phyloP scores from a whole-genome alignment of 768 basidiomycete genomes.

The Amanita rubescens region DNA sequence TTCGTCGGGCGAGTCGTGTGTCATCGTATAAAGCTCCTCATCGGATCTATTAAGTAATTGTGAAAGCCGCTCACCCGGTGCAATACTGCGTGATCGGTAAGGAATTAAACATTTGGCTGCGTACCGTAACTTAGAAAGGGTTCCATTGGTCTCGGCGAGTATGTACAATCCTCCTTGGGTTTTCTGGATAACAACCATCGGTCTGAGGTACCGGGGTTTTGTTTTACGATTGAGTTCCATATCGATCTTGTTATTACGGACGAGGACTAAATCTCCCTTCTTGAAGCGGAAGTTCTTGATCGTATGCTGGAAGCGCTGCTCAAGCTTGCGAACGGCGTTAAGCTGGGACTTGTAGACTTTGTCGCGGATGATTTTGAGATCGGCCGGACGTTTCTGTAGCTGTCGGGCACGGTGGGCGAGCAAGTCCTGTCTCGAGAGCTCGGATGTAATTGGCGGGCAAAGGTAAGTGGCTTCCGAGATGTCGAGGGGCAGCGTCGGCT shows the following conservation, averaged over 20 bases:
- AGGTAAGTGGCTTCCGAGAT: slow-evolving; percentile 16
- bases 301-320: slow-evolving; percentile 11
- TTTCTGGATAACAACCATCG: slow-evolving; percentile 23
- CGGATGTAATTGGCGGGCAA: background rate
- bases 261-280: slow-evolving; percentile 25
- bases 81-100: too few relatives aligned
- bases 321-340: slow-evolving; percentile 17
- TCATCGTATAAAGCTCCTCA: too few relatives aligned
- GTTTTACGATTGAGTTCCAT: slow-evolving; percentile 6
- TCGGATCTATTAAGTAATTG: too few relatives aligned
- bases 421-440: background rate
- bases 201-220: slow-evolving; percentile 30
- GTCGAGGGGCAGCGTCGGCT: slow-evolving; percentile 27
- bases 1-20: too few relatives aligned
- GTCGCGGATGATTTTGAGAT: slow-evolving; percentile 14
- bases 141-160: slow-evolving; percentile 23
- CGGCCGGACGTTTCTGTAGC: slow-evolving; percentile 17
- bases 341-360: slow-evolving; percentile 13
- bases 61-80: too few relatives aligned
- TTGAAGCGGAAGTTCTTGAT: slow-evolving; percentile 19
- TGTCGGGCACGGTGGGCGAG: slow-evolving; percentile 9
- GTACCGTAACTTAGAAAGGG: slow-evolving; percentile 18
- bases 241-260: slow-evolving; percentile 16
- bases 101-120: slow-evolving; percentile 10
- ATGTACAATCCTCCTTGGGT: slow-evolving; percentile 24